Conservation (phyloP, 768 basidiomycete genomes). For the Dioszegia crocea region DNA sequence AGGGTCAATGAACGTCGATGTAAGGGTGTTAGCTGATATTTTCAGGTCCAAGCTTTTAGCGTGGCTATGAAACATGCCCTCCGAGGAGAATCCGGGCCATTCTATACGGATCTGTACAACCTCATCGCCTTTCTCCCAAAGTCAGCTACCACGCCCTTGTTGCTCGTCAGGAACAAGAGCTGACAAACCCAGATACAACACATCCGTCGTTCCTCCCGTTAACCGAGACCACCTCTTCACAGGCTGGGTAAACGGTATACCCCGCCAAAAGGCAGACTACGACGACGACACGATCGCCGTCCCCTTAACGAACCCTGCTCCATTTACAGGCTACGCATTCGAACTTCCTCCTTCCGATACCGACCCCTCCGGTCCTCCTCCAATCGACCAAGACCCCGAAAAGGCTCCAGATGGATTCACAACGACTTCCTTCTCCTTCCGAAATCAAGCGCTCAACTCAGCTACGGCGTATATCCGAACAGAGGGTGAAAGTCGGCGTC, state of each 20-base stretch:
- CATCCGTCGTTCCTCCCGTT: constrained; percentile 31
- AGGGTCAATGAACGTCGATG: too few species aligned
- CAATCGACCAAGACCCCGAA: constrained; percentile 4
- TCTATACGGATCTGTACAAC: constrained; percentile 69
- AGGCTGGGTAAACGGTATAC: constrained; percentile 37
- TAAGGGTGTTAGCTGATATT: constrained; percentile 2
- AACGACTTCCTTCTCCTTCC: constrained; percentile 11
- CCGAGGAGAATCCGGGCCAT: constrained; percentile 65
- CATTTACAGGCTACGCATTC: constrained; percentile 15
- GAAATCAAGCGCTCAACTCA: constrained; percentile 21
- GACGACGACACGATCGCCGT: constrained; percentile 25
- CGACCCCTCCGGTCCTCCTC: not conserved
- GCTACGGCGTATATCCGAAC: constrained; percentile 18
- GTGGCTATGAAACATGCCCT: constrained; percentile 62
- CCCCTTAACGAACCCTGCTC: constrained; percentile 29
- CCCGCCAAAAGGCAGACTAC: constrained; percentile 25
- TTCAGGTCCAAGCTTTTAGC: constrained; percentile 63
- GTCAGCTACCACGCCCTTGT: not conserved
- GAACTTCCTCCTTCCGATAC: not conserved
- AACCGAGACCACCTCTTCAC: constrained; percentile 28
- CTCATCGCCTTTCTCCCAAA: constrained; percentile 66
- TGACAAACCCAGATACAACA: constrained; percentile 25
- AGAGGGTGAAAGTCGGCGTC: constrained; percentile 11
- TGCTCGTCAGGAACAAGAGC: not conserved
- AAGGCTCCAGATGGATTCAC: constrained; percentile 5